These are phyloP conservation scores for Ottelia alismoides DNA, from an alignment of 106 monocot genomes.

Conservation along the genomic window DNA sequence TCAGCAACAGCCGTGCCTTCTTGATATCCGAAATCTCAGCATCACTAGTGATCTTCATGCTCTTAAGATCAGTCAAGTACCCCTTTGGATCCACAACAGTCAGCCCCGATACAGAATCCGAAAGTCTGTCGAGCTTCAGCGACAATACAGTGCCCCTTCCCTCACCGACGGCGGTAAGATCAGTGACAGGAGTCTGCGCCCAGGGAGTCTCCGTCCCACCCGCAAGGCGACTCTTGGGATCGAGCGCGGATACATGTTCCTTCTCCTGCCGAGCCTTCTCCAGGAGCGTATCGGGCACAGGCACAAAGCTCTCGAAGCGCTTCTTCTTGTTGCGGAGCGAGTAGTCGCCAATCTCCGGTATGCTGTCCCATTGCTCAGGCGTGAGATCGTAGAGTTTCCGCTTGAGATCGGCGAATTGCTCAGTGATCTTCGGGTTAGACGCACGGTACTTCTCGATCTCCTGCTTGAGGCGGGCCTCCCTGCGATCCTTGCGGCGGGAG, in stretches of 20 bases:
- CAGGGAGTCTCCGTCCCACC: slow-evolving; percentile 94
- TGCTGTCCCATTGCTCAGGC: slow-evolving; percentile 82
- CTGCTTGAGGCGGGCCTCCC: slow-evolving; percentile 86
- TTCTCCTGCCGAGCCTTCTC: slow-evolving; percentile 98
- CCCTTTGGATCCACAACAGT: slow-evolving; percentile 97
- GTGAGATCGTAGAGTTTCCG: slow-evolving; percentile 72
- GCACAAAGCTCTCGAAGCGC: slow-evolving; percentile 97
- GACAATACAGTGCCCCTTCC: slow-evolving; percentile 93
- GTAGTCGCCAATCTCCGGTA: slow-evolving; percentile 96
- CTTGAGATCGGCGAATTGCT: slow-evolving; percentile 96
- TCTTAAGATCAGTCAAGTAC: slow-evolving; percentile 91
- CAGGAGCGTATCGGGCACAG: slow-evolving; percentile 84
- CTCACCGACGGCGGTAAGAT: slow-evolving; percentile 92
- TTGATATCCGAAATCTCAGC: slow-evolving; percentile 99
- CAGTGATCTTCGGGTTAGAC: slow-evolving; percentile 92
- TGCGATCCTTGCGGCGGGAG: slow-evolving; percentile 67
- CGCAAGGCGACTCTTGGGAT: slow-evolving; percentile 78
- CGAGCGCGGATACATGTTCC: slow-evolving; percentile 85
- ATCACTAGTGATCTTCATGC: slow-evolving; percentile 98
- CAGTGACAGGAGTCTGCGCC: slow-evolving; percentile 89
- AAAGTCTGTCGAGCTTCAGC: slow-evolving; percentile 82
- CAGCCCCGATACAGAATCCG: slow-evolving; percentile 88
- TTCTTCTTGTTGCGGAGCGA: slow-evolving; percentile 93
- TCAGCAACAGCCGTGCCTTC: slow-evolving; percentile 85
- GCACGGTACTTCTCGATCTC: slow-evolving; percentile 98